phyloP scores from a whole-genome alignment of 306 rosid species.

The Adenanthera pavonina region DNA sequence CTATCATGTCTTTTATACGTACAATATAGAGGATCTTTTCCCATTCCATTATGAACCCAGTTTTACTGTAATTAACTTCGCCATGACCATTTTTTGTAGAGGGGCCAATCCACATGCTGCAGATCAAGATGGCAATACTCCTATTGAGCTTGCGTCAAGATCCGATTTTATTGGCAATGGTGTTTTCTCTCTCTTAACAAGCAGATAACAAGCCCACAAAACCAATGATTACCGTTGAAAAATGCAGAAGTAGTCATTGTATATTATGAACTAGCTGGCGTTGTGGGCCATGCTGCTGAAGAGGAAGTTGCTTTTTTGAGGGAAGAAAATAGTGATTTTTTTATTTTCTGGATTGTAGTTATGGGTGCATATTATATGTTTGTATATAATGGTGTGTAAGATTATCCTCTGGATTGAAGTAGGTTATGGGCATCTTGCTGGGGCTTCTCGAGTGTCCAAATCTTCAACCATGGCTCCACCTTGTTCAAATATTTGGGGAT shows the following conservation, averaged over 20 bases:
- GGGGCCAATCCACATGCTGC: constrained; percentile 59
- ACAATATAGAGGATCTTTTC: constrained; percentile 5
- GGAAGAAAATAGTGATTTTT: neutral
- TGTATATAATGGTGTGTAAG: neutral
- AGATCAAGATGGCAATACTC: constrained; percentile 63
- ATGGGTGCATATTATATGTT: neutral
- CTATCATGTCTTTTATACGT: neutral
- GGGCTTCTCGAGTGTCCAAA: constrained; percentile 24
- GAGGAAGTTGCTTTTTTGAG: neutral
- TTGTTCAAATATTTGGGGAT: constrained; percentile 2
- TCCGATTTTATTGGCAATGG: constrained; percentile 45
- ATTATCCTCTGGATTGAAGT: constrained; percentile 5
- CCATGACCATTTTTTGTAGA: constrained; percentile 47
- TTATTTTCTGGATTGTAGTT: neutral
- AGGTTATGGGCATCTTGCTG: constrained; percentile 2
- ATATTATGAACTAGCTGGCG: neutral
- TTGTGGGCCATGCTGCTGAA: neutral
- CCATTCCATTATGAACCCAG: neutral
- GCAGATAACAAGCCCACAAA: constrained; percentile 41
- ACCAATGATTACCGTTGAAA: neutral
- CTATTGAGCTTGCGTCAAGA: constrained; percentile 54
- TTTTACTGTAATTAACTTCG: neutral
- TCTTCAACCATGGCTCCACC: constrained; percentile 18
- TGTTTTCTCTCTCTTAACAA: constrained; percentile 46
- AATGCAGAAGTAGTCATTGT: neutral